Percentiles rank a stretch among this genome's conserved stretches.
phyloP scores from a whole-genome alignment of 345 rosid genomes.

The Kandelia obovata region DNA sequence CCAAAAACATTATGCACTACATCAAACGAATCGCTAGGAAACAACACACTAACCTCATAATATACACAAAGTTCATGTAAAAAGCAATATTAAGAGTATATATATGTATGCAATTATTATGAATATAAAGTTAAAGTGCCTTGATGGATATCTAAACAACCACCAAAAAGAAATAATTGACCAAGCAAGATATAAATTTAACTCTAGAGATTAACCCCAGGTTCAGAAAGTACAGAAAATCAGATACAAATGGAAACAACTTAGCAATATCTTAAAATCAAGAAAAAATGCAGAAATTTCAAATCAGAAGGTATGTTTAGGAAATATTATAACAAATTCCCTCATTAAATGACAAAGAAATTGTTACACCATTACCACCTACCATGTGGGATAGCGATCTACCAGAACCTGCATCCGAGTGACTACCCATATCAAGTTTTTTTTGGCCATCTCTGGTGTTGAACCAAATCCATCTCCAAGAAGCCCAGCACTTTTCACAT shows the following conservation, averaged over 20 bases:
- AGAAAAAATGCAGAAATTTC: not conserved
- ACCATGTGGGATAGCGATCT: slow-evolving; percentile 96
- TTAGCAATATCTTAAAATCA: not conserved
- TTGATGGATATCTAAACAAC: too few species aligned
- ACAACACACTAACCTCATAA: not conserved
- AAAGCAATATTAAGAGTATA: not conserved
- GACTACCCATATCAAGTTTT: slow-evolving; percentile 96
- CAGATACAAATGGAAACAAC: not conserved
- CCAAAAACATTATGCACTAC: not conserved
- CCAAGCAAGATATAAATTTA: too few species aligned
- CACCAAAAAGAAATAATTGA: too few species aligned
- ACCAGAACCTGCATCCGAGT: slow-evolving; percentile 87
- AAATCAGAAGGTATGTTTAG: not conserved
- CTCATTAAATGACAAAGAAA: not conserved
- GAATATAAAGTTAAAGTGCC: too few species aligned
- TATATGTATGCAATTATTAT: too few species aligned
- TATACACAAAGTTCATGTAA: not conserved
- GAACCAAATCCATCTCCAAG: slow-evolving; percentile 96
- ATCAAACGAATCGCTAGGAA: not conserved
- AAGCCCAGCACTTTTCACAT: slow-evolving; percentile 80
- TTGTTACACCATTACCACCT: slow-evolving; percentile 23
- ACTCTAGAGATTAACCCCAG: not conserved
- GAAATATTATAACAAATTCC: not conserved
- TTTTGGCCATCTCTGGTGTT: slow-evolving; percentile 93
- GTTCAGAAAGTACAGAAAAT: not conserved